Base-by-base conservation (phyloP, 2,329 filamentous ascomycete species). In the Chalaropsis thielavioides region DNA sequence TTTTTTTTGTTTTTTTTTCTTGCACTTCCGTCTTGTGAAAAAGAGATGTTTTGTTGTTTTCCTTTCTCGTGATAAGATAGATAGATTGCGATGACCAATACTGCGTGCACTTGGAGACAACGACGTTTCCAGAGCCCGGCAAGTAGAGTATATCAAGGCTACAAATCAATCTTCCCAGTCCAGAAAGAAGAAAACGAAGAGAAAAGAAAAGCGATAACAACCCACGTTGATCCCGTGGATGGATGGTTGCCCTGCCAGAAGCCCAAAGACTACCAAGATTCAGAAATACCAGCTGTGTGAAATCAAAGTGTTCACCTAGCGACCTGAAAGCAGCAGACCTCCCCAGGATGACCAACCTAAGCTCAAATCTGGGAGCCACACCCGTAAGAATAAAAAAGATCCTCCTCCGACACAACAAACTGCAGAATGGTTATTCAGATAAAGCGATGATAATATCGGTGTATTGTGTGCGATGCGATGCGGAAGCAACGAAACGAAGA, bases 401-500 rank as follows among this genome's bases (percentile, higher is more conserved):
- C 63, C 49, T 64, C 66, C 66, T 46, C 63, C 40, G 64, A 67
- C 41, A 64, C 61, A 56, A 58, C 46, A 64, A 62, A 54, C 61
- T 54, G 56, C 46, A 64, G 44, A 62, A 63, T 49, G 58, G 31
- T 59, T 43, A 63, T 63, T 63, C 54, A 66, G 60, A 38, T 46
- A 51, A 54, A 63, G 46, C 65, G 51, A 64, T 64, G 40, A 62
- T 66, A 59, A 61, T 61, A 64, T 54, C 27, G 56, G 62, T 64
- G 65, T 66, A 66, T 66, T 64, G 65, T 63, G 62, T 49, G 46
- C 46, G 46, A n/a, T 31, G 31, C 31, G 31, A 31, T 31, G 31
- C 31, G 46, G 22, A 49, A 62, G 51, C 51, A 56, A 56, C 51
- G 27, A 15, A 35, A 31, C 3, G 51, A 56, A 31, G 15, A 56